Evolutionary conservation across 2,329 filamentous ascomycete genomes (phyloP).

Genomic region (Fusarium nelsonii): DNA sequence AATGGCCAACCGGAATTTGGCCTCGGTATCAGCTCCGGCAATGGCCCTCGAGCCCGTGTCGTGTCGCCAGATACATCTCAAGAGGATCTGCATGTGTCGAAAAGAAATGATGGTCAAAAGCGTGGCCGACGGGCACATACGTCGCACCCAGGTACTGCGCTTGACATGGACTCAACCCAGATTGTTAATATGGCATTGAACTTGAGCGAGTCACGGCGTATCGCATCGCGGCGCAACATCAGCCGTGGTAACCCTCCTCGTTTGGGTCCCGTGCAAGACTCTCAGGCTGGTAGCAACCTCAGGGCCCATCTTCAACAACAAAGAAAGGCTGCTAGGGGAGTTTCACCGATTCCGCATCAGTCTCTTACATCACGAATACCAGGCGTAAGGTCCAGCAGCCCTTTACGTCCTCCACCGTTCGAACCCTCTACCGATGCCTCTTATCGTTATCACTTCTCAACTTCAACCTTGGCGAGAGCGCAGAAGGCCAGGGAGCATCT

Average conservation of each 20-base stretch:
- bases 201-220: constrained; percentile 82
- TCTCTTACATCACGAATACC: constrained; percentile 58
- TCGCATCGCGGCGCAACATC: constrained; percentile 69
- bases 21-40: constrained; percentile 37
- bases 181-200: constrained; percentile 94
- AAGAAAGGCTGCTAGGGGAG: constrained; percentile 70
- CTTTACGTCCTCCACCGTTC: constrained; percentile 62
- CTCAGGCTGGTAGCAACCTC: constrained; percentile 68
- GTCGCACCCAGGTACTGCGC: constrained; percentile 44
- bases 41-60: constrained; percentile 38
- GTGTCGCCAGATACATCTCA: constrained; percentile 48
- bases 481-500: constrained; percentile 88
- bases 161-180: constrained; percentile 84
- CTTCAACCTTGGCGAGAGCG: constrained; percentile 82
- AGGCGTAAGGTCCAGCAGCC: constrained; percentile 57
- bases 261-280: constrained; percentile 66
- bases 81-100: constrained; percentile 44
- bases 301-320: constrained; percentile 80
- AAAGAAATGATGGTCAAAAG: constrained; percentile 36
- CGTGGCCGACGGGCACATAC: constrained; percentile 32
- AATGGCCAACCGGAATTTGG: constrained; percentile 35
- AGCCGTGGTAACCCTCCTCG: constrained; percentile 64
- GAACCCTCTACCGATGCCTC: constrained; percentile 58
- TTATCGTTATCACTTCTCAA: constrained; percentile 77
- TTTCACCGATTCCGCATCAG: constrained; percentile 68